Evolutionary conservation across 2,329 filamentous ascomycete species (phyloP).

Genomic region (Penicillium sp.): DNA sequence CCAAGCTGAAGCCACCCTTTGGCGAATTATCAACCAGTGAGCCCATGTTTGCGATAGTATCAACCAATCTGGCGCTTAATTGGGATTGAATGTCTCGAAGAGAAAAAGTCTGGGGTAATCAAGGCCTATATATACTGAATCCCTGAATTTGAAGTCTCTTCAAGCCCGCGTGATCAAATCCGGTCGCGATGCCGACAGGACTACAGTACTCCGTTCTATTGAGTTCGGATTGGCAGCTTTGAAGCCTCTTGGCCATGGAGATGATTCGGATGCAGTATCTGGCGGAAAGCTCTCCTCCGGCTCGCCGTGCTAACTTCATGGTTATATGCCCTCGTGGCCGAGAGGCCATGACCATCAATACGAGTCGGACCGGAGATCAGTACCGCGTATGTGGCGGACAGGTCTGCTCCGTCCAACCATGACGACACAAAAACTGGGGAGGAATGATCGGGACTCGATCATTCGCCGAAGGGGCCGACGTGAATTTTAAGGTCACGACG

Average conservation of each 20-base stretch:
- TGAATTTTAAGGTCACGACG: conserved; percentile 4
- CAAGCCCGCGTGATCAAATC: neutral
- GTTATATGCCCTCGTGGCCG: neutral
- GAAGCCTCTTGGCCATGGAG: neutral
- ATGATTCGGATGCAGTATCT: neutral
- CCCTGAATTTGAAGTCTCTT: neutral
- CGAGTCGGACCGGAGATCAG: neutral
- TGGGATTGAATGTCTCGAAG: neutral
- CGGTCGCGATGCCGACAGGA: conserved; percentile 9
- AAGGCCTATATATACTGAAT: conserved; percentile 3
- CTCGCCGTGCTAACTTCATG: neutral
- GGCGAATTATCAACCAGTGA: conserved; percentile 13
- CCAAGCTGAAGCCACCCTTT: conserved; percentile 28
- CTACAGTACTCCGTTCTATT: conserved; percentile 22
- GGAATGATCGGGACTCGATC: conserved; percentile 1
- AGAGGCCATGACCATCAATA: neutral
- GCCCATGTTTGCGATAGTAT: conserved; percentile 18
- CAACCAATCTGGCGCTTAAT: neutral
- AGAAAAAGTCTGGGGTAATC: neutral
- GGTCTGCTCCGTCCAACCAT: conserved; percentile 18
- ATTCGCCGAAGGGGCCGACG: conserved; percentile 9
- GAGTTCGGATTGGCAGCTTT: neutral
- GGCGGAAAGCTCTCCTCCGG: neutral
- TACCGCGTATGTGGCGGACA: conserved; percentile 9
- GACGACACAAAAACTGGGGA: conserved; percentile 3